Base-by-base conservation (phyloP, 805 yeast species). In the Wickerhamiella occidentalis region DNA sequence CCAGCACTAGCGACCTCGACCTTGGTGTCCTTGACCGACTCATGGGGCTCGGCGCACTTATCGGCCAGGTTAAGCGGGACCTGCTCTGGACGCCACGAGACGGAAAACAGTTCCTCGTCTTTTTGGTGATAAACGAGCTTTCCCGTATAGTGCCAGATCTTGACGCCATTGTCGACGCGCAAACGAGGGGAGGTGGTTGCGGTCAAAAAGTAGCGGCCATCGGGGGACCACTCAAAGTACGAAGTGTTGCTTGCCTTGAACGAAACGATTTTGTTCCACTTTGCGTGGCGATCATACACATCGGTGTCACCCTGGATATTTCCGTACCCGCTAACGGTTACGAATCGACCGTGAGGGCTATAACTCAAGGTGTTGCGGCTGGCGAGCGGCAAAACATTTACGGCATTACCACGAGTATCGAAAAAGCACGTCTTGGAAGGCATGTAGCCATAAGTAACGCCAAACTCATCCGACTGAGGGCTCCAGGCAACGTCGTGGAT, bases 401-500 rank as follows among this genome's bases (percentile, higher is more conserved):
- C 79, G 19, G 79, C 73, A 64, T 87, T 85, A 55, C 97, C 98
- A 60, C 96, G 78, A 23, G 94, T 78, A 68, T 92, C 97, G 61
- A 90, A 92, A 60, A 92, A 86, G 9, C 95, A 79, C 22, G 96
- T 88, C 60, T 83, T 82, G 25, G 96, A 85, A 2, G 99, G 99
- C 97, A 92, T 92, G 69, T 78, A 88, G 28, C 98, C 99, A 63
- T 88, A 88, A 50, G 85, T 86, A 40, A 92, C 98, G 53, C 96
- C 97, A 71, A 92, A 94, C 69, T 92, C 97, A 58, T 95, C 77
- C 17, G 95, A 85, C 47, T 87, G 79, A 52, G 97, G 96, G 22
- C 95, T 83, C 99, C 99, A 92, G 19, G 92, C 80, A 54, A 90
- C 85, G 66, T 92, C 98, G 68, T 92, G 96, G 58, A 92, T 87